Evolutionary conservation across 805 yeast genomes (phyloP).

Genomic region (Wickerhamomyces queroliae): DNA sequence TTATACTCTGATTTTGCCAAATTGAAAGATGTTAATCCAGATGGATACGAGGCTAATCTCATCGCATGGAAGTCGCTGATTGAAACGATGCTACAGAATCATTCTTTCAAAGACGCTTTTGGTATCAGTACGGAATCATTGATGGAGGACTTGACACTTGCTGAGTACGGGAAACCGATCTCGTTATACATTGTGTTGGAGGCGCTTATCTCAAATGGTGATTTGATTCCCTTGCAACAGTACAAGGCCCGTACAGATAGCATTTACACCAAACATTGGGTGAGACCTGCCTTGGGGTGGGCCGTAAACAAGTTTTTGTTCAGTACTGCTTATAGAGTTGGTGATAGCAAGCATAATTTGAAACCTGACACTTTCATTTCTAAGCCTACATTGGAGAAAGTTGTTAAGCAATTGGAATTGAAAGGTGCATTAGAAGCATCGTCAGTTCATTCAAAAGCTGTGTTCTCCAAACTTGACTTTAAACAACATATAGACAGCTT

Average conservation of each 20-base stretch:
- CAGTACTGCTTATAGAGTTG: slow-evolving; percentile 17
- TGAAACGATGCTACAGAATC: slow-evolving; percentile 9
- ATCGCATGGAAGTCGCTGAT: slow-evolving; percentile 30
- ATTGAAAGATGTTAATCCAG: slow-evolving; percentile 30
- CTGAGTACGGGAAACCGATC: slow-evolving; percentile 29
- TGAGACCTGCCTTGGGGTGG: slow-evolving; percentile 18
- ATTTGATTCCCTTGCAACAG: slow-evolving; percentile 21
- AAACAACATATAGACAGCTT: slow-evolving; percentile 3
- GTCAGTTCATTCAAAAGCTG: slow-evolving; percentile 3
- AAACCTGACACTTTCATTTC: slow-evolving; percentile 16
- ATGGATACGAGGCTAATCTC: slow-evolving; percentile 36
- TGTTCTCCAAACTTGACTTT: slow-evolving; percentile 12
- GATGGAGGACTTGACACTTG: slow-evolving; percentile 20
- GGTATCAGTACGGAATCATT: slow-evolving; percentile 22
- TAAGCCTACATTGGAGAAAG: slow-evolving; percentile 12
- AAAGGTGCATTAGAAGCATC: background rate
- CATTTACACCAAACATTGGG: slow-evolving; percentile 17
- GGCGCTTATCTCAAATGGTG: slow-evolving; percentile 22
- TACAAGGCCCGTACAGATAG: slow-evolving; percentile 16
- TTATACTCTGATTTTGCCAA: slow-evolving; percentile 33
- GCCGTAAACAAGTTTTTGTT: slow-evolving; percentile 16
- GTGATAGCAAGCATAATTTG: slow-evolving; percentile 11
- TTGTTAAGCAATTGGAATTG: slow-evolving; percentile 5
- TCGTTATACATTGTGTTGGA: slow-evolving; percentile 31
- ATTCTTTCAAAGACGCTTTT: slow-evolving; percentile 11